phyloP scores from a whole-genome alignment of 2,329 filamentous ascomycete genomes.

The Paracoccidioides lutzii region DNA sequence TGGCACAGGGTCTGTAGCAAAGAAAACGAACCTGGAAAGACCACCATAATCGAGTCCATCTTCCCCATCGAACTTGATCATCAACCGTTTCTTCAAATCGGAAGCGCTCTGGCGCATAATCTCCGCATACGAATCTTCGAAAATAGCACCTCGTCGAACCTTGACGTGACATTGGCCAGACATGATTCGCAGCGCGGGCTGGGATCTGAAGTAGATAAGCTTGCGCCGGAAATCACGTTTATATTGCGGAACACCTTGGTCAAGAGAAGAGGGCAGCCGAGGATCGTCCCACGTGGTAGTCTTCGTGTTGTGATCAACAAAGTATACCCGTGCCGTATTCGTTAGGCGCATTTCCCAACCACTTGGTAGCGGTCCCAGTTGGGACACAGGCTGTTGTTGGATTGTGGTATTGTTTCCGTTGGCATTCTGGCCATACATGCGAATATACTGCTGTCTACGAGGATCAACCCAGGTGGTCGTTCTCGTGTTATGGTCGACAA shows the following conservation, averaged over 20 bases:
- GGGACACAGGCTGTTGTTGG: conserved; percentile 93
- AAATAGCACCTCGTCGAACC: conserved; percentile 89
- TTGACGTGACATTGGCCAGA: conserved; percentile 98
- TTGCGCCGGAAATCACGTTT: conserved; percentile 98
- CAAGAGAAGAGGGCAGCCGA: conserved; percentile 81
- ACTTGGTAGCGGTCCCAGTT: conserved; percentile 85
- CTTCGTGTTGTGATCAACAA: conserved; percentile 99
- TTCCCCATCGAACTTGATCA: conserved; percentile 99
- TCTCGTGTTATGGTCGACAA: conserved; percentile 95
- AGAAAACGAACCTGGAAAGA: conserved; percentile 54
- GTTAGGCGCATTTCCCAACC: conserved; percentile 99
- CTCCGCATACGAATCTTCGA: conserved; percentile 96
- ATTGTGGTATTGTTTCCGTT: conserved; percentile 63
- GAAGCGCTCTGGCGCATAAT: conserved; percentile 93
- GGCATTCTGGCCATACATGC: conserved; percentile 91
- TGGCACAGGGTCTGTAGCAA: no score
- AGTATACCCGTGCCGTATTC: conserved; percentile 95
- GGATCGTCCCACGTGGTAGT: conserved; percentile 99
- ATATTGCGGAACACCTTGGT: conserved; percentile 98
- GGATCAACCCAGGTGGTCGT: conserved; percentile 99
- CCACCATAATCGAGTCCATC: conserved; percentile 96
- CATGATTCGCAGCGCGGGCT: conserved; percentile 87
- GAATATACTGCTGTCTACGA: conserved; percentile 90
- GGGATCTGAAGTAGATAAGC: conserved; percentile 97
- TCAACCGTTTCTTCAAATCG: conserved; percentile 93